Evolutionary conservation across 163 green algal species (phyloP).

Genomic region (Chlorella variabilis): DNA sequence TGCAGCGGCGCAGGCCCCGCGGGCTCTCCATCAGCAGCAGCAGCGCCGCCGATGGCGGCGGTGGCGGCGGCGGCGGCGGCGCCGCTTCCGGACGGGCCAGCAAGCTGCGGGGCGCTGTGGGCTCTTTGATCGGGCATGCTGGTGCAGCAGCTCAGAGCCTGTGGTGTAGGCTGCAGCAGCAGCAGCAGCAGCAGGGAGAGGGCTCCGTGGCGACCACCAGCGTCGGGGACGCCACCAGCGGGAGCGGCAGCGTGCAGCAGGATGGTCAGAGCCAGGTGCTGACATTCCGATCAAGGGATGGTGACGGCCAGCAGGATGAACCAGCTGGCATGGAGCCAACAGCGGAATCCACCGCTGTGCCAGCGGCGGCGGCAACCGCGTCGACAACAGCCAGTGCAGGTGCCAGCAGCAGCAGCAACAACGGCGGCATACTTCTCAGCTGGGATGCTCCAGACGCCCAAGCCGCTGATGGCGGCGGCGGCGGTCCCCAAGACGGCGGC

Average conservation of each 20-base stretch:
- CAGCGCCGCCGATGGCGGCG: background rate
- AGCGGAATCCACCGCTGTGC: background rate
- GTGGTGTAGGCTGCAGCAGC: background rate
- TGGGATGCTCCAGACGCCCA: background rate
- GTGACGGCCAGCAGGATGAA: background rate
- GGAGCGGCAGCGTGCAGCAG: slow-evolving; percentile 24
- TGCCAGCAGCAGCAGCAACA: background rate
- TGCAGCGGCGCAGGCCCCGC: too few species aligned
- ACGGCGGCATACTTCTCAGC: background rate
- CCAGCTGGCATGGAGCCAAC: background rate
- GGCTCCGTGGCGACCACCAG: background rate
- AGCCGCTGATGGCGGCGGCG: too few species aligned
- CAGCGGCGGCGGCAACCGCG: too few species aligned
- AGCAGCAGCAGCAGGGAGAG: background rate
- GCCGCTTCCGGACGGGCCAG: too few species aligned
- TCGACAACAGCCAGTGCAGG: too few species aligned
- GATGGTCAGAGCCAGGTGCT: slow-evolving; percentile 19
- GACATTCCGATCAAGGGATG: background rate
- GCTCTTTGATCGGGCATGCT: background rate
- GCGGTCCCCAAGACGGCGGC: background rate
- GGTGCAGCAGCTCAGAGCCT: background rate
- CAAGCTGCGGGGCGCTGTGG: background rate
- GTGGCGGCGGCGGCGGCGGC: too few species aligned
- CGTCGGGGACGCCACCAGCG: background rate
- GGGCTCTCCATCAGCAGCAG: background rate